Conservation (phyloP, 1,139 yeast species). For the Yueomyces sp. region DNA sequence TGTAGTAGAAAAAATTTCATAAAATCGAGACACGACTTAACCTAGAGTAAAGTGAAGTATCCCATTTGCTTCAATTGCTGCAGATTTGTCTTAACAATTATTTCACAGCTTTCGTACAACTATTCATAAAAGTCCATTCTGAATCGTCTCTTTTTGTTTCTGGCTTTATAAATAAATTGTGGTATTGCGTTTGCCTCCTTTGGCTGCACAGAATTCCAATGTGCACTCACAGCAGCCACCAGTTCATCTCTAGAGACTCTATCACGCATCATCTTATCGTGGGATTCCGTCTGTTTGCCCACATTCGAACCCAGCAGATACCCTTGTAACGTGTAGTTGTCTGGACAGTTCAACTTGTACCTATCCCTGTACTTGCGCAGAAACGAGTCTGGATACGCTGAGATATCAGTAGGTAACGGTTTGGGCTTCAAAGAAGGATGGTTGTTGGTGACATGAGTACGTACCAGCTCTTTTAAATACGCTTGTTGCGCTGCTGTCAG, state of each 20-base stretch:
- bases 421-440: constrained; percentile 12
- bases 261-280: constrained; percentile 11
- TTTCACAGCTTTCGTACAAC: background rate
- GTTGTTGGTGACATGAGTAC: constrained; percentile 21
- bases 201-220: constrained; percentile 15
- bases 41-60: too few species aligned
- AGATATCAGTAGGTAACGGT: constrained; percentile 19
- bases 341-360: constrained; percentile 15
- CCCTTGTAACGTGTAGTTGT: constrained; percentile 22
- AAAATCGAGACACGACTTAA: too few species aligned
- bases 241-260: constrained; percentile 18
- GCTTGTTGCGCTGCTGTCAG: constrained; percentile 23
- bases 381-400: constrained; percentile 20
- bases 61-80: too few species aligned
- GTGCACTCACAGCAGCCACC: constrained; percentile 17
- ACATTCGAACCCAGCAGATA: constrained; percentile 21
- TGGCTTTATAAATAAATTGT: constrained; percentile 24
- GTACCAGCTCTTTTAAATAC: constrained; percentile 18
- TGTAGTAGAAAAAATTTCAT: too few species aligned
- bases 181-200: constrained; percentile 24
- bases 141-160: constrained; percentile 20
- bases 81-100: too few species aligned
- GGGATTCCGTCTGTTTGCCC: constrained; percentile 20
- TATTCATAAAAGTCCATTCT: constrained; percentile 21
- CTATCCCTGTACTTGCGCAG: constrained; percentile 23